Conservation (phyloP, 257 asterid species). For the Cynanchum wilfordii region DNA sequence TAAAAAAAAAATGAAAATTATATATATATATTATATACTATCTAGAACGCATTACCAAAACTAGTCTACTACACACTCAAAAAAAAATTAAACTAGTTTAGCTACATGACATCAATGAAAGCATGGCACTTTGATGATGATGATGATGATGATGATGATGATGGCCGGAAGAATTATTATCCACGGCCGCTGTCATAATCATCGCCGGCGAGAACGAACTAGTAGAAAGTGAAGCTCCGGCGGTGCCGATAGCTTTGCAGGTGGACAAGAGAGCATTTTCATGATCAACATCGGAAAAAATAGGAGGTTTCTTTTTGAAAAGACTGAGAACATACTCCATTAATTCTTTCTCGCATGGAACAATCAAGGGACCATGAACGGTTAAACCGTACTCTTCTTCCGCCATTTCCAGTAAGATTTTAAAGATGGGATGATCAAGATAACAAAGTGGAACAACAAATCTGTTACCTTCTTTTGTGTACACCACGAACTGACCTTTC, state of each 20-base stretch:
- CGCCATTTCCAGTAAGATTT: constrained; percentile 53
- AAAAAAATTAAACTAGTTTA: too few relatives aligned
- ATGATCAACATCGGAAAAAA: constrained; percentile 13
- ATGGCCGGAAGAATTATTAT: too few relatives aligned
- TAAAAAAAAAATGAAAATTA: too few relatives aligned
- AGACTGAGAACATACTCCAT: constrained; percentile 31
- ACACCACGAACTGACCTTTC: constrained; percentile 43
- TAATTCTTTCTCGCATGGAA: constrained; percentile 45
- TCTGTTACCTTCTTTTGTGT: constrained; percentile 42
- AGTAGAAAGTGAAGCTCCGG: constrained; percentile 10
- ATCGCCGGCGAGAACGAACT: background rate
- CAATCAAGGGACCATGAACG: constrained; percentile 34
- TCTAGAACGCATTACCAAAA: too few relatives aligned
- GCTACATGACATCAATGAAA: too few relatives aligned
- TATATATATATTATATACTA: too few relatives aligned
- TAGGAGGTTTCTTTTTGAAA: constrained; percentile 14
- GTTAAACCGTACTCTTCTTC: constrained; percentile 47
- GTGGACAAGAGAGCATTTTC: constrained; percentile 18
- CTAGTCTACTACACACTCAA: too few relatives aligned
- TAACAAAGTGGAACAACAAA: constrained; percentile 34
- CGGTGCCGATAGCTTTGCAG: background rate
- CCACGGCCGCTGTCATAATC: too few relatives aligned
- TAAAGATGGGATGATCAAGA: constrained; percentile 47
- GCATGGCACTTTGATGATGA: too few relatives aligned
- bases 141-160: too few relatives aligned